Conservation (phyloP, 306 rosid species). For the Vigna radiata region DNA sequence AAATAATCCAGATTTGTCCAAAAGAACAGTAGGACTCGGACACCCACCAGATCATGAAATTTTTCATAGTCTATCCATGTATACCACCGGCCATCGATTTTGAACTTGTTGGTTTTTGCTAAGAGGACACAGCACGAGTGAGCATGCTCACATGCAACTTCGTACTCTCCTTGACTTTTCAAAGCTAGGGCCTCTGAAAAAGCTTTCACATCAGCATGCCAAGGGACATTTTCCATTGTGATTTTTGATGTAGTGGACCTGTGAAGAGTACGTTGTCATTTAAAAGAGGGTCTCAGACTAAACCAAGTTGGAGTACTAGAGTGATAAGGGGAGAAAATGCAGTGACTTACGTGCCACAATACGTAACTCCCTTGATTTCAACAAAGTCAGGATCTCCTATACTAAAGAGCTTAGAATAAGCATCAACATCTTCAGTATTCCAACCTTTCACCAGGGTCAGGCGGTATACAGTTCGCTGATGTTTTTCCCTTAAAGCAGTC, state of each 20-base stretch:
- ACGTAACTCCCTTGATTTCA: slow-evolving; percentile 98
- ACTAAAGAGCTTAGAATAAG: slow-evolving; percentile 82
- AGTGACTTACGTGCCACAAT: slow-evolving; percentile 90
- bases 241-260: slow-evolving; percentile 92
- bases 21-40: slow-evolving; percentile 26
- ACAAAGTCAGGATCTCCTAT: slow-evolving; percentile 90
- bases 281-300: slow-evolving; percentile 28
- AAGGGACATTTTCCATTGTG: slow-evolving; percentile 99
- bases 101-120: slow-evolving; percentile 88
- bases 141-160: slow-evolving; percentile 94
- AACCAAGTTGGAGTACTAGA: slow-evolving; percentile 7
- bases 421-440: slow-evolving; percentile 91
- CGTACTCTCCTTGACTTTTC: slow-evolving; percentile 86
- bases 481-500: slow-evolving; percentile 79
- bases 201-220: slow-evolving; percentile 94
- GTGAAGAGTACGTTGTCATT: slow-evolving; percentile 48
- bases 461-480: slow-evolving; percentile 97
- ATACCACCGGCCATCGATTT: slow-evolving; percentile 84
- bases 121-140: slow-evolving; percentile 97
- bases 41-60: slow-evolving; percentile 87
- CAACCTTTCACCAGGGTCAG: slow-evolving; percentile 95
- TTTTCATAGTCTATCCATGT: slow-evolving; percentile 98
- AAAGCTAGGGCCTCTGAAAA: slow-evolving; percentile 87
- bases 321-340: not conserved
- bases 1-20: slow-evolving; percentile 12